Evolutionary conservation across 2,329 filamentous ascomycete species (phyloP), one percentile per base, ranked within the genome.

Genomic region (Apiospora koreana): DNA sequence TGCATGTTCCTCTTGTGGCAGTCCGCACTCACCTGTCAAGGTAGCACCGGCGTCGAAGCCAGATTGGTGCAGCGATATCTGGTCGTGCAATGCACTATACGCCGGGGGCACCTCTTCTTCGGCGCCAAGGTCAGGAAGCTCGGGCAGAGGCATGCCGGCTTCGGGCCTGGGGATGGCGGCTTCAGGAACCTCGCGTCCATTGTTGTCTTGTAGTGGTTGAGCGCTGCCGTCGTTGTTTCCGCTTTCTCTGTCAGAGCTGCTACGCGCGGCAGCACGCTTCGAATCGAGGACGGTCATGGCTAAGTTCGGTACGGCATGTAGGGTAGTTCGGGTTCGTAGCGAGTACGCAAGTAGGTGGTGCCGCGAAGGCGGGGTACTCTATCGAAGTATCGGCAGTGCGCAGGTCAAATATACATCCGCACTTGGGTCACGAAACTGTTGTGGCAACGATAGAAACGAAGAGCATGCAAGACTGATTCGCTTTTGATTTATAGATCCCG

Each of bases 31-130:
- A 89, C 88, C 83, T 65, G 86, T 89, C 35, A 92, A 80, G 38
- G 84, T 84, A 54, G 89, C 90, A 48, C 87, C 87, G 31, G 90
- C 90, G 67, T 89, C 86, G 71, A 92, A 88, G 18, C 89, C 90
- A 62, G 88, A 84, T 74, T 91, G 89, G 25, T 85, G 88, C 71
- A 92, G 86, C 70, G 88, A 85, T 31, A 92, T 77, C 69, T 87
- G 84, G 73, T 89, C 84, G 69, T 84, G 84, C 18, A 83, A 79
- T 25, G 88, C 86, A 74, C 89, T 89, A 75, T 92, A 92, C 0
- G 88, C 86, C 1, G 88, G 89, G 28, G 86, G 87, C 8, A 82
- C 82, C 23, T 85, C 83, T 1, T 80, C 76, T 41, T 79, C 78
- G 54, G 80, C 76, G 16, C 80, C 83, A 41, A 86, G 78, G 41